Conservation (phyloP, 1,284 basidiomycete species). For the Ceratobasidium papillatum region DNA sequence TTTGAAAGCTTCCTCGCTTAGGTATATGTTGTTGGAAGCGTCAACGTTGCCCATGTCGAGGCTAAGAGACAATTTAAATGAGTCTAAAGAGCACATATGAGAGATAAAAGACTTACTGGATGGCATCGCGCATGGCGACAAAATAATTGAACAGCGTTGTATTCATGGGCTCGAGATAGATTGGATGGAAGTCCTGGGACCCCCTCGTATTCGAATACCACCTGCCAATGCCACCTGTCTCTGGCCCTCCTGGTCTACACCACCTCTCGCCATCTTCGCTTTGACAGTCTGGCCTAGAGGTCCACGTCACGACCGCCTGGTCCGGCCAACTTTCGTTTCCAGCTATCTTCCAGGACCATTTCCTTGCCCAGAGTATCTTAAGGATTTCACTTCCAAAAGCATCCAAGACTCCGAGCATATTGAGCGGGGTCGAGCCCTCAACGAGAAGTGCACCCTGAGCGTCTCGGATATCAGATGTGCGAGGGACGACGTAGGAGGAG, state of each 20-base stretch:
- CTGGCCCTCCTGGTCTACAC: neutral
- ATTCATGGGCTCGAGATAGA: constrained; percentile 30
- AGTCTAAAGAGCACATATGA: too few relatives aligned
- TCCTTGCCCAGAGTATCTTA: constrained; percentile 30
- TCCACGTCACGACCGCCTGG: constrained; percentile 37
- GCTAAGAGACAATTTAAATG: neutral
- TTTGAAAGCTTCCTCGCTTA: constrained; percentile 4
- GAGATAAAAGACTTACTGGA: constrained; percentile 7
- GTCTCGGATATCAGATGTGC: neutral
- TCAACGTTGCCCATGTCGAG: constrained; percentile 36
- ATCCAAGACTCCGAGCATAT: constrained; percentile 35
- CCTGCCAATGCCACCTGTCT: constrained; percentile 12
- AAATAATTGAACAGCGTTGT: constrained; percentile 39
- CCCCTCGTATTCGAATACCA: constrained; percentile 37
- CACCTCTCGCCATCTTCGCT: neutral
- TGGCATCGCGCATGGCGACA: constrained; percentile 20
- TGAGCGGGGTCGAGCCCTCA: neutral
- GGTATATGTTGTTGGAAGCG: constrained; percentile 12
- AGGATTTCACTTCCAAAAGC: constrained; percentile 34
- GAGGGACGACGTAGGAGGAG: constrained; percentile 30
- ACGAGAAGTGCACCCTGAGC: constrained; percentile 8
- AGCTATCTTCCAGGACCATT: constrained; percentile 33
- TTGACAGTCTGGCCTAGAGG: neutral
- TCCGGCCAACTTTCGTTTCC: constrained; percentile 35
- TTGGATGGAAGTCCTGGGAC: constrained; percentile 17